Conservation (phyloP, 257 asterid genomes). For the Ocimum tenuiflorum region DNA sequence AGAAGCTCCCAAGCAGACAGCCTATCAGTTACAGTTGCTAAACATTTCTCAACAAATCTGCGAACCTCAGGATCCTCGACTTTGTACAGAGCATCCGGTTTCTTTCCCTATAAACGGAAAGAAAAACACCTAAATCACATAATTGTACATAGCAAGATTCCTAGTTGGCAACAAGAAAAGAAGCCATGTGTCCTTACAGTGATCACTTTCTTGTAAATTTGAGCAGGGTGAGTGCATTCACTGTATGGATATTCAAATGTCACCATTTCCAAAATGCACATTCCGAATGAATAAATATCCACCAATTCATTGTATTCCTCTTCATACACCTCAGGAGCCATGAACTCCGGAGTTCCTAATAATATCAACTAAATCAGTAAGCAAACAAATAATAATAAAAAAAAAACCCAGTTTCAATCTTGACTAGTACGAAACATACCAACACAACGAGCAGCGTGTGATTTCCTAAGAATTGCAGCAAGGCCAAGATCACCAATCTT, state of each 20-base stretch:
- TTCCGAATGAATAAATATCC: conserved; percentile 77
- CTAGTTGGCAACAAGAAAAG: background rate
- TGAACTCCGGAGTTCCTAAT: conserved; percentile 87
- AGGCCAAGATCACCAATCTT: conserved; percentile 91
- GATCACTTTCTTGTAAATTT: conserved; percentile 77
- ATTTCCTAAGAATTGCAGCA: conserved; percentile 71
- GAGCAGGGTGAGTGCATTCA: conserved; percentile 86
- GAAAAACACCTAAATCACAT: background rate
- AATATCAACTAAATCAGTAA: background rate
- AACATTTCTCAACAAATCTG: conserved; percentile 78
- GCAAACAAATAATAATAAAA: background rate
- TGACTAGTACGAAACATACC: conserved; percentile 34
- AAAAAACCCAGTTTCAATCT: background rate
- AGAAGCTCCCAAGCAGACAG: conserved; percentile 84
- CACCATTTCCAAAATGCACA: conserved; percentile 91
- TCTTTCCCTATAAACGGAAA: conserved; percentile 52
- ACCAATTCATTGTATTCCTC: conserved; percentile 84
- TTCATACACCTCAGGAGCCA: conserved; percentile 85
- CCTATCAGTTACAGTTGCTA: conserved; percentile 65
- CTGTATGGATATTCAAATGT: conserved; percentile 84
- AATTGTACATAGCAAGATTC: background rate
- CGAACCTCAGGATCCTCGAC: conserved; percentile 75
- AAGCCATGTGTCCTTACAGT: conserved; percentile 52
- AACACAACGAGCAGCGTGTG: conserved; percentile 77
- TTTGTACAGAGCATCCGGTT: conserved; percentile 70